Evolutionary conservation across 257 asterid genomes (phyloP), one percentile per base, ranked within the genome.

Genomic region (Cordia subcordata): DNA sequence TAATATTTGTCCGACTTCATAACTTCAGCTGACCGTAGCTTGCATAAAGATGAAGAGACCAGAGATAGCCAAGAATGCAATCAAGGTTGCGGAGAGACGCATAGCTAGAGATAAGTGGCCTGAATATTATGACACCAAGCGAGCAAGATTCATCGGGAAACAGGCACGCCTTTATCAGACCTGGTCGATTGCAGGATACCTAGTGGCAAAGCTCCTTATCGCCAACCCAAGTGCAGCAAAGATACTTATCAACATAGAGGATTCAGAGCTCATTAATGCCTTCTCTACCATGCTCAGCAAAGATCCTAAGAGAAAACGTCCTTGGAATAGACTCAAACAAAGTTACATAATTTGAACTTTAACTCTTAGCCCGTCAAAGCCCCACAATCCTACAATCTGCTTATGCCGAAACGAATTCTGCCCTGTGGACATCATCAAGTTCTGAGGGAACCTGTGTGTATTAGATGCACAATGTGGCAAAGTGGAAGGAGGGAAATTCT

Each of bases 131-230:
- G 95, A 87, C 71, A 84, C 94, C 38, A 82, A 70, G 68, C 88
- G 85, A 71, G 94, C 83, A 58, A 73, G 88, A 71, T 87, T 87
- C 67, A 62, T 87, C 0, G 95, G 95, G 27, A 87, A 87, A 68
- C 94, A 87, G 64, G 93, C 94, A 11, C 94, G 74, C 52, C 85
- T 84, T 20, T 87, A 72, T 57, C 95, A 87, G 72, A 87, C 95
- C 1, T 87, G 95, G 95, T 72, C 90, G 11, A 80, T 82, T 63
- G 94, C 95, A 16, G 95, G 95, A 32, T 87, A 84, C 57, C 77
- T 87, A 1, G 96, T 85, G 40, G 82, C 91, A 38, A 87, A 87
- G 76, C 89, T 78, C 57, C 88, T 80, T 56, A 63, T 90, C 21
- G 72, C 63, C 52, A 76, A 77, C 74, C 97, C 96, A 39, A 73